Conservation (phyloP, 768 basidiomycete species). For the Podaxis rugospora region DNA sequence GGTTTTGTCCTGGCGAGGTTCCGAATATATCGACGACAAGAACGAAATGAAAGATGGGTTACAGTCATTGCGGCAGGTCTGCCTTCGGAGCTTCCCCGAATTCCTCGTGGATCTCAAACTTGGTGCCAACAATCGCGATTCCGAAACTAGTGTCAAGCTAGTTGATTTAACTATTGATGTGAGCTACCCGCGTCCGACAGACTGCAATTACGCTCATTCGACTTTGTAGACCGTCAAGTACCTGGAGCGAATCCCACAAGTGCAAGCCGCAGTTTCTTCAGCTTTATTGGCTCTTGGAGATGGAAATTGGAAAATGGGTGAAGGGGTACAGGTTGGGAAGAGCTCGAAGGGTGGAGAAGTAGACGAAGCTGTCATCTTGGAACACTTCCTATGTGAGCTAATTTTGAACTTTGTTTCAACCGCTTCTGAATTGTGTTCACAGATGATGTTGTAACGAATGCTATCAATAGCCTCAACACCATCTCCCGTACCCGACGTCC, state of each 20-base stretch:
- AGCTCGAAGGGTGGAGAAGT: slow-evolving; percentile 39
- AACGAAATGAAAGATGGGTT: slow-evolving; percentile 75
- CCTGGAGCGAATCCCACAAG: slow-evolving; percentile 65
- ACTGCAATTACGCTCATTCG: not conserved
- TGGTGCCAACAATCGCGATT: slow-evolving; percentile 49
- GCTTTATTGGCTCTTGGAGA: slow-evolving; percentile 72
- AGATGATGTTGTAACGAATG: slow-evolving; percentile 76
- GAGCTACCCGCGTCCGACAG: not conserved
- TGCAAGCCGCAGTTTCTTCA: slow-evolving; percentile 61
- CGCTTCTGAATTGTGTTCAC: not conserved
- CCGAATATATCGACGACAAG: slow-evolving; percentile 36
- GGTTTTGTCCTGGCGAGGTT: slow-evolving; percentile 48
- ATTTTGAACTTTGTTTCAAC: not conserved
- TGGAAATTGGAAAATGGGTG: slow-evolving; percentile 89
- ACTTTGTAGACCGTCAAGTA: slow-evolving; percentile 57
- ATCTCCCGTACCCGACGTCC: slow-evolving; percentile 60
- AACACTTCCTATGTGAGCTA: slow-evolving; percentile 70
- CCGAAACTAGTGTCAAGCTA: slow-evolving; percentile 60
- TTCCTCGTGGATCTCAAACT: slow-evolving; percentile 76
- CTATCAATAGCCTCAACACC: slow-evolving; percentile 54
- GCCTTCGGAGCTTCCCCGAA: slow-evolving; percentile 80
- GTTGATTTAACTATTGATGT: slow-evolving; percentile 54
- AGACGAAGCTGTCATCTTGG: slow-evolving; percentile 57
- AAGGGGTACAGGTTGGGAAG: slow-evolving; percentile 9
- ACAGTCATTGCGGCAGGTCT: slow-evolving; percentile 59